Evolutionary conservation across 306 rosid genomes (phyloP), one percentile per base, ranked within the genome.

Genomic region (Luffa acutangula): DNA sequence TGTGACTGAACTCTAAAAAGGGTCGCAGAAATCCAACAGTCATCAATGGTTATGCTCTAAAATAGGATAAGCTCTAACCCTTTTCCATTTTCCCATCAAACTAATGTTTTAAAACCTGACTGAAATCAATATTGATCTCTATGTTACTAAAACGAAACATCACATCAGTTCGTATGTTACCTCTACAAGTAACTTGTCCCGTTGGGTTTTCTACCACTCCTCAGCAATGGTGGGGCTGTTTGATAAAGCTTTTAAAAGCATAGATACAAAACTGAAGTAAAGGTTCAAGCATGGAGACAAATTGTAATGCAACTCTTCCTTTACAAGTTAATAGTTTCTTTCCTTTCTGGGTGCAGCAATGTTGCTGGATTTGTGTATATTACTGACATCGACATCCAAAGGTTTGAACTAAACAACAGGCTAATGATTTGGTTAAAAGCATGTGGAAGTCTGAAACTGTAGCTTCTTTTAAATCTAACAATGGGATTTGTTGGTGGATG

Each of bases 361-460:
- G 93, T 92, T 78, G 97, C 97, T 42, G 98, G 98, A 42, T 95
- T 95, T 80, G 87, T 95, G 73, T 90, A 73, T 70, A 85, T 92
- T 73, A 95, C 98, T 13, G 97, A 95, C 85, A 33, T 95, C 65
- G 97, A 91, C 86, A 78, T 89, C 80, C 93, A 89, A 83, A 92
- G 98, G 98, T 94, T 86, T 82, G 94, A 81, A 49, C 78, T 64
- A 64, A 64, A 64, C 7, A 49, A 34, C 41, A 39, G 36, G 43
- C 52, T 86, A 51, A 31, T 13, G 51, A 14, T 31, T 14, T 39
- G 74, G 70, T 6, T 72, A 59, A 45, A 67, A 70, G 34, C 80
- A 1, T 21, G 15, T 63, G 39, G 34, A 45, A 21, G 5, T 2
- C 3, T 42, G 80, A 25, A 60, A 81, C 70, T 11, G 69, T 71